phyloP scores from a whole-genome alignment of 2,329 filamentous ascomycete species.

The Tolypocladium nubicola region DNA sequence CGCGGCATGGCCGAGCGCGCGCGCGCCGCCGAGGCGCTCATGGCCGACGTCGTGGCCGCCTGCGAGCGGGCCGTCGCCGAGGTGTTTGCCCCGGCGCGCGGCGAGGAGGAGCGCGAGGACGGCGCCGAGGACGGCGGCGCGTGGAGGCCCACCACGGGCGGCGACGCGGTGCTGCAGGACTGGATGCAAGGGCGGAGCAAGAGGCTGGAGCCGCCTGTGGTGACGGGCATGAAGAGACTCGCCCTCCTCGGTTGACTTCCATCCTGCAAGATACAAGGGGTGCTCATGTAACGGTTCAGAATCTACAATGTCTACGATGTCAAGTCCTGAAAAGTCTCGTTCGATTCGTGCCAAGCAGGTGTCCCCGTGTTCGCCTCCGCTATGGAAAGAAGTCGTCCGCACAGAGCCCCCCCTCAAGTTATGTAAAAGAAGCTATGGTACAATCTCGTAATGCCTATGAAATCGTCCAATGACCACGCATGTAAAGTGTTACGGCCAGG shows the following conservation, averaged over 20 bases:
- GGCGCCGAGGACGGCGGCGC: slow-evolving; percentile 11
- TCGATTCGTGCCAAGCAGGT: slow-evolving; percentile 5
- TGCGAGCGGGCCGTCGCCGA: slow-evolving; percentile 59
- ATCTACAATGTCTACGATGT: background rate
- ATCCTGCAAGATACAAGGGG: background rate
- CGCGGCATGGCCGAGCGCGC: slow-evolving; percentile 82
- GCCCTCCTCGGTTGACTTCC: slow-evolving; percentile 34
- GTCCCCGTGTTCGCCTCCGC: slow-evolving; percentile 21
- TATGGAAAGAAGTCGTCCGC: slow-evolving; percentile 13
- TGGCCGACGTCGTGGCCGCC: slow-evolving; percentile 62
- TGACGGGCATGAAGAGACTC: slow-evolving; percentile 38
- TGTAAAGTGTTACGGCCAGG: background rate
- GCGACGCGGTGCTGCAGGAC: slow-evolving; percentile 41
- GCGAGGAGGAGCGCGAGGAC: slow-evolving; percentile 8
- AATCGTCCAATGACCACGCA: background rate
- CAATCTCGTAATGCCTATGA: background rate
- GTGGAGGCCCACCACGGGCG: slow-evolving; percentile 32
- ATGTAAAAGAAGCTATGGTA: background rate
- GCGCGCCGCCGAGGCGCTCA: slow-evolving; percentile 60
- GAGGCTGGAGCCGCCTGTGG: slow-evolving; percentile 35
- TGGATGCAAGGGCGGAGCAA: slow-evolving; percentile 34
- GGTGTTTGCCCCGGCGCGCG: slow-evolving; percentile 43
- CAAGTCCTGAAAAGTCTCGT: background rate
- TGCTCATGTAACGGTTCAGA: background rate
- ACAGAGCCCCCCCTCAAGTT: background rate